phyloP scores from a whole-genome alignment of 306 rosid genomes.

The Castanea mollissima region DNA sequence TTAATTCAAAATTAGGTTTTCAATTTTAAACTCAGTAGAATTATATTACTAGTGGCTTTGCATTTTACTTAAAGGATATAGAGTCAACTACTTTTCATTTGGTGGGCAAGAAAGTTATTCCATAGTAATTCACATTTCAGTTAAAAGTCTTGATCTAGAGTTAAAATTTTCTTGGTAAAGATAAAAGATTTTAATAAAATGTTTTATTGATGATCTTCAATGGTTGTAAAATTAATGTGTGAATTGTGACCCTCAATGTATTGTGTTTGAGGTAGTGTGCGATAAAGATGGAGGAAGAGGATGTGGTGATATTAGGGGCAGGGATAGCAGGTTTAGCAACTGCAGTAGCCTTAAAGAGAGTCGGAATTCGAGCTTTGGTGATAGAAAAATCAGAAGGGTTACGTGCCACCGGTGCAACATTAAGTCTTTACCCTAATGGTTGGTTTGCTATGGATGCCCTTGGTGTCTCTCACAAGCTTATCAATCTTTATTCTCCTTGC shows the following conservation, averaged over 20 bases:
- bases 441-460: conserved; percentile 20
- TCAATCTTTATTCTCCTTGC: not conserved
- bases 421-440: conserved; percentile 11
- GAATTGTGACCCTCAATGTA: not conserved
- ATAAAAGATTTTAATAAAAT: too few species aligned
- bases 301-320: conserved; percentile 13
- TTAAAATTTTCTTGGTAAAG: too few species aligned
- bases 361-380: conserved; percentile 13
- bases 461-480: conserved; percentile 5
- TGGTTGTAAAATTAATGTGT: too few species aligned
- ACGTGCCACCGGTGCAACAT: not conserved
- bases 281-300: not conserved
- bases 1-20: too few species aligned
- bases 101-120: too few species aligned
- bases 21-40: too few species aligned
- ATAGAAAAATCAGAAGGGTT: conserved; percentile 7
- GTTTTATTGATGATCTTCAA: too few species aligned
- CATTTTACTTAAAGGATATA: too few species aligned
- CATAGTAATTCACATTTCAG: too few species aligned
- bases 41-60: too few species aligned
- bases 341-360: conserved; percentile 18
- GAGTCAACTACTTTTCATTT: too few species aligned
- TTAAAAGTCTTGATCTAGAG: too few species aligned
- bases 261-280: not conserved
- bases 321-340: conserved; percentile 25